Conservation (phyloP, 2,329 filamentous ascomycete genomes). For the Diaporthe capsici region DNA sequence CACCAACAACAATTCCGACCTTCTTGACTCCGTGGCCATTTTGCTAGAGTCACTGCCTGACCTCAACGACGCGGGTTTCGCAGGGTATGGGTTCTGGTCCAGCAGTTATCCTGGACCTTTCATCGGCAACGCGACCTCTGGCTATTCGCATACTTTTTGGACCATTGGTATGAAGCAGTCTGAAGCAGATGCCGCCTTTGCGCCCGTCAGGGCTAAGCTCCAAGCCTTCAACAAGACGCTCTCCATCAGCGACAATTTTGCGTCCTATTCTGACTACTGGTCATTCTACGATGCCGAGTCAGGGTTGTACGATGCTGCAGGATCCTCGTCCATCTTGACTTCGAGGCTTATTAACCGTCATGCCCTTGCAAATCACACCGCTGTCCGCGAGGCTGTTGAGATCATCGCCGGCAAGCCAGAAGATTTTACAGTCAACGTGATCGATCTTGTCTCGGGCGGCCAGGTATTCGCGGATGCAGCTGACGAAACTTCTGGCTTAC, state of each 20-base stretch:
- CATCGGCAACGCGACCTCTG: slow-evolving; percentile 11
- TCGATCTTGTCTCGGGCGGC: slow-evolving; percentile 3
- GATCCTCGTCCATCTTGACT: background rate
- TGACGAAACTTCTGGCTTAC: background rate
- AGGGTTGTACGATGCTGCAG: background rate
- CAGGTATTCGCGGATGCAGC: background rate
- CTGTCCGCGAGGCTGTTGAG: background rate
- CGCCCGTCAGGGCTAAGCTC: background rate
- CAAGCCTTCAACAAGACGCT: background rate
- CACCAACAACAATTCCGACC: background rate
- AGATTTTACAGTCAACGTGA: background rate
- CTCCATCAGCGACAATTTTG: background rate
- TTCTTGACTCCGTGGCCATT: slow-evolving; percentile 1
- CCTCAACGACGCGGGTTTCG: slow-evolving; percentile 6
- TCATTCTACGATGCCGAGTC: slow-evolving; percentile 8
- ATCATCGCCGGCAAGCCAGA: background rate
- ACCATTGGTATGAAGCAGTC: background rate
- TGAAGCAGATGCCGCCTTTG: background rate
- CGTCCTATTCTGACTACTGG: slow-evolving; percentile 8
- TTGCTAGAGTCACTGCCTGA: background rate
- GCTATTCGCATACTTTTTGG: slow-evolving; percentile 6
- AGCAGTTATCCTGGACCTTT: background rate
- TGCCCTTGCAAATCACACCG: background rate
- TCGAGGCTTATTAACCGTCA: background rate
- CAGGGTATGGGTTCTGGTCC: background rate